phyloP scores from a whole-genome alignment of 2,329 filamentous ascomycete species.

The Keithomyces neogunnii region DNA sequence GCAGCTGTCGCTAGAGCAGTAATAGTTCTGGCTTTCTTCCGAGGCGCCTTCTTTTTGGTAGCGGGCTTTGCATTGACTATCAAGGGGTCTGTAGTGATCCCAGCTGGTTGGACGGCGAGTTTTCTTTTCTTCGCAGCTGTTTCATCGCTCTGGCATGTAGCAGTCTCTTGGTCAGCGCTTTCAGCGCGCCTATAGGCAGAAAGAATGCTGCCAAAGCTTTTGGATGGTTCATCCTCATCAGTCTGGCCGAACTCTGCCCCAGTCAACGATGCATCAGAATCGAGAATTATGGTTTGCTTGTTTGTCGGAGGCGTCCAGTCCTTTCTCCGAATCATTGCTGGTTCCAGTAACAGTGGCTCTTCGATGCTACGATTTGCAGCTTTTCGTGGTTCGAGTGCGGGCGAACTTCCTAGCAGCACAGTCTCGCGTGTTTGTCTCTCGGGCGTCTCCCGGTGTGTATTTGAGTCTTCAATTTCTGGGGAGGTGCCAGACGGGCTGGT shows the following conservation, averaged over 20 bases:
- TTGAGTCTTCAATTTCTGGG: neutral
- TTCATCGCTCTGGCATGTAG: neutral
- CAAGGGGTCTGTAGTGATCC: neutral
- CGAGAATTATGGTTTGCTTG: constrained; percentile 20
- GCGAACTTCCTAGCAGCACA: neutral
- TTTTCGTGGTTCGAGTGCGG: neutral
- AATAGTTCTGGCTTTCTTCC: constrained; percentile 68
- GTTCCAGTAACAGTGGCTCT: constrained; percentile 31
- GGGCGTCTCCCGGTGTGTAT: neutral
- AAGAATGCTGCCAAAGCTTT: constrained; percentile 35
- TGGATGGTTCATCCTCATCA: constrained; percentile 9
- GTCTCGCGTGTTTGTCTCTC: neutral
- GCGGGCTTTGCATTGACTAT: constrained; percentile 19
- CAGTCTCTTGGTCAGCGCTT: constrained; percentile 1
- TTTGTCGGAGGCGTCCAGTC: constrained; percentile 61
- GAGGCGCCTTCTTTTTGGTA: constrained; percentile 43
- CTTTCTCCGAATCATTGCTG: constrained; percentile 45
- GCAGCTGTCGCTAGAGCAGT: constrained; percentile 69
- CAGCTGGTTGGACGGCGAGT: constrained; percentile 2
- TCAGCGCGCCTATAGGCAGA: constrained; percentile 32
- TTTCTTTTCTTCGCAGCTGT: constrained; percentile 1
- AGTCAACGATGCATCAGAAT: constrained; percentile 21
- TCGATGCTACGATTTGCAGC: constrained; percentile 2
- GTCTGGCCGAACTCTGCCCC: constrained; percentile 8
- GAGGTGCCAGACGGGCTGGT: neutral